Evolutionary conservation across 2,329 filamentous ascomycete genomes (phyloP).

Genomic region (Arachnomyces sp.): DNA sequence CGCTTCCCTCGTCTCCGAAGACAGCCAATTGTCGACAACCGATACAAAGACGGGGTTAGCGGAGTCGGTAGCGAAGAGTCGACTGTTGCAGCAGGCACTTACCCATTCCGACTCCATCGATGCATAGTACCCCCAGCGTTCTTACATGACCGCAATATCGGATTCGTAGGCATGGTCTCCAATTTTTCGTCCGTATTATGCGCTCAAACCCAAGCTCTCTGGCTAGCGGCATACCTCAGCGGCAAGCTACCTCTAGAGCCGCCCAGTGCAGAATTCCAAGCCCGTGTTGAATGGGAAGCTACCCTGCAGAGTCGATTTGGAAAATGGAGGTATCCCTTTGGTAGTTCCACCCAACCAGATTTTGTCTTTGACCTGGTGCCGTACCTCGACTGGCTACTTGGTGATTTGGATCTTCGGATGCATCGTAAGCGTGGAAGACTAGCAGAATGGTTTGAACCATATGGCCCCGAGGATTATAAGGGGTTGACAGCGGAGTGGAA

Average conservation of each 20-base stretch:
- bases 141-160: slow-evolving; percentile 36
- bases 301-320: slow-evolving; percentile 62
- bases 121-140: slow-evolving; percentile 41
- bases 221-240: slow-evolving; percentile 59
- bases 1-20: slow-evolving; percentile 40
- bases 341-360: slow-evolving; percentile 44
- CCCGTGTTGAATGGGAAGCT: slow-evolving; percentile 46
- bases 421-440: slow-evolving; percentile 26
- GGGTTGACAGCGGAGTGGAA: slow-evolving; percentile 37
- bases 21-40: slow-evolving; percentile 25
- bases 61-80: slow-evolving; percentile 10
- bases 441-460: slow-evolving; percentile 30
- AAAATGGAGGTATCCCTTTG: slow-evolving; percentile 59
- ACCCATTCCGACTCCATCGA: slow-evolving; percentile 38
- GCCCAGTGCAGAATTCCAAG: slow-evolving; percentile 8
- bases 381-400: slow-evolving; percentile 62
- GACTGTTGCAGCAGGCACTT: slow-evolving; percentile 9
- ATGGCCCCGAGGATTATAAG: slow-evolving; percentile 33
- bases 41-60: slow-evolving; percentile 10
- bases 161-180: slow-evolving; percentile 41
- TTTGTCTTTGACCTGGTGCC: slow-evolving; percentile 71
- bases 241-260: slow-evolving; percentile 36
- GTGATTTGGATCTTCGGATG: slow-evolving; percentile 55
- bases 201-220: slow-evolving; percentile 46
- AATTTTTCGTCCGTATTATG: slow-evolving; percentile 31